These are phyloP conservation scores for Pyrenochaeta sp. DNA, from an alignment of 2,329 filamentous ascomycete species.

Conservation along the genomic window DNA sequence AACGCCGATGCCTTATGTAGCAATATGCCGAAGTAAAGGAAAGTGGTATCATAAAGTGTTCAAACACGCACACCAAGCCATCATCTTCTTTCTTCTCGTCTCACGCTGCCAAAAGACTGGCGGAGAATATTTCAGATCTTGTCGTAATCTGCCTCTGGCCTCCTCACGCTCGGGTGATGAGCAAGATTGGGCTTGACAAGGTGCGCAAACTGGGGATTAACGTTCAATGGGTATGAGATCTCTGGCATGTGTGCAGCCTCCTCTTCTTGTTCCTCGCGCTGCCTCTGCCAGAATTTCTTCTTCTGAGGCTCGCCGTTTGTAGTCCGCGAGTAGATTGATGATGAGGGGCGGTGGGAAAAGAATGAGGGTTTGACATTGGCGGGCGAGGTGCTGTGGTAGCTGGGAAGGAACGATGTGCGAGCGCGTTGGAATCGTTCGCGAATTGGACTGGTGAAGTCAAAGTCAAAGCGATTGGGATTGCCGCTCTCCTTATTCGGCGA, in stretches of 20 bases:
- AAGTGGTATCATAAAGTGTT: conserved; percentile 46
- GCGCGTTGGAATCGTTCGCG: conserved; percentile 49
- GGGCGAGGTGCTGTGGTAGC: conserved; percentile 54
- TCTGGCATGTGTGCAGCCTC: conserved; percentile 58
- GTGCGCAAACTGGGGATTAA: conserved; percentile 62
- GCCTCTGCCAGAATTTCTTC: conserved; percentile 43
- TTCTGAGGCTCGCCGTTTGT: conserved; percentile 39
- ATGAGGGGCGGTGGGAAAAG: conserved; percentile 37
- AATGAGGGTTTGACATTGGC: conserved; percentile 27
- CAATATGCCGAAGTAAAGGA: conserved; percentile 17
- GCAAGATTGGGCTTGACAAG: conserved; percentile 65
- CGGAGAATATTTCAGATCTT: conserved; percentile 29
- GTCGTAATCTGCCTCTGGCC: conserved; percentile 39
- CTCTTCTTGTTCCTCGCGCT: conserved; percentile 43
- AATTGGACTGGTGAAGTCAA: conserved; percentile 42
- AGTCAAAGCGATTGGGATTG: conserved; percentile 41
- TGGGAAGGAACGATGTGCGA: conserved; percentile 55
- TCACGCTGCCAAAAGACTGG: not conserved
- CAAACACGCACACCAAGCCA: not conserved
- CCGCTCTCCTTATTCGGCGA: conserved; percentile 25
- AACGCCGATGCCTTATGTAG: conserved; percentile 13
- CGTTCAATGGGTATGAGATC: conserved; percentile 65
- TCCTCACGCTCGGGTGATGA: conserved; percentile 58
- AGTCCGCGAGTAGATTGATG: conserved; percentile 45
- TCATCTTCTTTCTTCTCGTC: not conserved